A percentile compares a stretch with the other conserved stretches of the same genome.
Conservation (phyloP, 1,139 yeast genomes). For the Debaryomyces coudertii region DNA sequence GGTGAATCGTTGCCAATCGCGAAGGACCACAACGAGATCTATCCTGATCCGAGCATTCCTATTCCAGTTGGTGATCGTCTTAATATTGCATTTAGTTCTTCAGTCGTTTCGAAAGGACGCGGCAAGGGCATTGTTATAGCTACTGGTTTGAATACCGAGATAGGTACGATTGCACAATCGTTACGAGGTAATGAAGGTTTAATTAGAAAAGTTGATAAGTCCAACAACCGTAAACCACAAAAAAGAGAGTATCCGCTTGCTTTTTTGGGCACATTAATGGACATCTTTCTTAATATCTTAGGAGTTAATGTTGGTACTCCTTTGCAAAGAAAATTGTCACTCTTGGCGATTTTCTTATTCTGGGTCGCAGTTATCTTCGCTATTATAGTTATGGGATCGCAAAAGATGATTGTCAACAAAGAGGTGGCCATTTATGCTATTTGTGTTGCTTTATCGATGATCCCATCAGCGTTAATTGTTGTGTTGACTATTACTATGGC, state of each 20-base stretch:
- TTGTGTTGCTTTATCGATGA: conserved; percentile 82
- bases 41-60: conserved; percentile 34
- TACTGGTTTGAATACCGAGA: conserved; percentile 74
- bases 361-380: conserved; percentile 77
- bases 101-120: conserved; percentile 76
- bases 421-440: conserved; percentile 84
- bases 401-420: conserved; percentile 62
- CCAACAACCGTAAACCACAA: conserved; percentile 28
- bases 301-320: conserved; percentile 84
- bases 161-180: conserved; percentile 75
- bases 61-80: conserved; percentile 77
- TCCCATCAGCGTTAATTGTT: conserved; percentile 79
- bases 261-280: conserved; percentile 36
- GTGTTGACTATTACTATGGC: conserved; percentile 87
- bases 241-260: conserved; percentile 55
- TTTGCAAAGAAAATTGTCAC: conserved; percentile 64
- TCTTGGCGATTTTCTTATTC: conserved; percentile 70
- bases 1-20: conserved; percentile 82
- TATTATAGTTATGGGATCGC: conserved; percentile 79
- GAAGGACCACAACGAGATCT: conserved; percentile 51
- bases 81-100: conserved; percentile 73
- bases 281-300: conserved; percentile 61
- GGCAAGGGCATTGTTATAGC: conserved; percentile 68
- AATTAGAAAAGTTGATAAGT: conserved; percentile 31
- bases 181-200: conserved; percentile 37